A percentile compares a stretch with the other conserved stretches of the same genome.
Conservation (phyloP, 1,139 yeast genomes). For the Protomyces inouyei region DNA sequence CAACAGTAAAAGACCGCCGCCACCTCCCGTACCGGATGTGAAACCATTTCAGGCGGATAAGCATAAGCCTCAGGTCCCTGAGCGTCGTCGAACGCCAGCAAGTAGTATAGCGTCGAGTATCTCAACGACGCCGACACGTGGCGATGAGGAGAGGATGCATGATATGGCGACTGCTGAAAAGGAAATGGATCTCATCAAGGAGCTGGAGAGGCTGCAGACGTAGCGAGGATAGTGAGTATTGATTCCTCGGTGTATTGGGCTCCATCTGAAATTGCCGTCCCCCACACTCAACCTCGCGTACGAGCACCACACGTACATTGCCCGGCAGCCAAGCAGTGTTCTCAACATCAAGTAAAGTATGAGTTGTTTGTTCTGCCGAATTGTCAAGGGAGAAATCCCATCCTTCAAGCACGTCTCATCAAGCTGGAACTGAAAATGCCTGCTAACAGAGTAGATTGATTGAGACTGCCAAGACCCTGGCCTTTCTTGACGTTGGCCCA, state of each 20-base stretch:
- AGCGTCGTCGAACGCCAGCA: background rate
- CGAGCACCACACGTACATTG: no score
- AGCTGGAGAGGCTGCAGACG: background rate
- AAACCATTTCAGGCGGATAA: background rate
- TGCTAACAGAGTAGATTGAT: conserved; percentile 57
- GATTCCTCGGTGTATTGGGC: background rate
- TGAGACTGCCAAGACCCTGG: conserved; percentile 65
- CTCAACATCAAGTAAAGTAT: background rate
- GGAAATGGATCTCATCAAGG: background rate
- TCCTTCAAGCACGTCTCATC: conserved; percentile 1
- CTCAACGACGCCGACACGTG: background rate
- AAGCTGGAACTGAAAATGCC: background rate
- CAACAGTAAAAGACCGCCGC: background rate
- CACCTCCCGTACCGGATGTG: background rate
- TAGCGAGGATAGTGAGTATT: background rate
- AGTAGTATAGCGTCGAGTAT: background rate
- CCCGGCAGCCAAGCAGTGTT: no score
- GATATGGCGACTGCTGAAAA: background rate
- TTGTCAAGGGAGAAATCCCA: conserved; percentile 60
- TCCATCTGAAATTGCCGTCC: background rate
- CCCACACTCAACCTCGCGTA: no score
- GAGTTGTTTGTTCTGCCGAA: conserved; percentile 79
- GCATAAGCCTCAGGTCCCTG: background rate
- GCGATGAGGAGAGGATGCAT: background rate
- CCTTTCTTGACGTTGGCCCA: conserved; percentile 90